A percentile compares a stretch with the other conserved stretches of the same genome.
Evolutionary conservation across 2,329 filamentous ascomycete species (phyloP).

Genomic region (Colletotrichum spaethianum): DNA sequence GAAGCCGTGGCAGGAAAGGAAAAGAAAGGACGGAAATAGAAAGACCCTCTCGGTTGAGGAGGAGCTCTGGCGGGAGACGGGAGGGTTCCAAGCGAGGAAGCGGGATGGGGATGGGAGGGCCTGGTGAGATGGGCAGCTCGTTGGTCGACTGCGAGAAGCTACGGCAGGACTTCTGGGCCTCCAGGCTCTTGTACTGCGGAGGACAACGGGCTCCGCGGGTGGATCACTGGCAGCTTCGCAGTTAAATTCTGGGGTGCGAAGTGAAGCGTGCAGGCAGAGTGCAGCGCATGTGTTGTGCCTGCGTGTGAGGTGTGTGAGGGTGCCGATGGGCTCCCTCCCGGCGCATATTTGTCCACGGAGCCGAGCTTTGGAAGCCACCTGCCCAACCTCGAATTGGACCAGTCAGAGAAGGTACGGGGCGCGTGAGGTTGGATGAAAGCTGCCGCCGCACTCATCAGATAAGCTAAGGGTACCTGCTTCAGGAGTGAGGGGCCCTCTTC

Average conservation of each 20-base stretch:
- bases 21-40: background rate
- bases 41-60: background rate
- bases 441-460: background rate
- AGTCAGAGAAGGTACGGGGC: constrained; percentile 7
- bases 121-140: constrained; percentile 32
- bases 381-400: background rate
- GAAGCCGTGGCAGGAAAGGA: background rate
- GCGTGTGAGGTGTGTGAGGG: constrained; percentile 10
- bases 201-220: constrained; percentile 1
- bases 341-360: constrained; percentile 18
- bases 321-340: constrained; percentile 38
- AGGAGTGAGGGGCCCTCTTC: constrained; percentile 4
- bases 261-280: background rate
- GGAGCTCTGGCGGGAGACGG: constrained; percentile 23
- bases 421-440: constrained; percentile 17
- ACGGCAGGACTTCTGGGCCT: constrained; percentile 28
- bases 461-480: constrained; percentile 7
- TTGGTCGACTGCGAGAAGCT: constrained; percentile 22
- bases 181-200: constrained; percentile 19
- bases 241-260: constrained; percentile 16
- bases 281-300: background rate
- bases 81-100: constrained; percentile 30
- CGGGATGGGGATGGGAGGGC: constrained; percentile 23
- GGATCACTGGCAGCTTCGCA: constrained; percentile 23
- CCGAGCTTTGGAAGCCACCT: constrained; percentile 11